Evolutionary conservation across 1,284 basidiomycete species (phyloP).

Genomic region (Ustilago nuda): DNA sequence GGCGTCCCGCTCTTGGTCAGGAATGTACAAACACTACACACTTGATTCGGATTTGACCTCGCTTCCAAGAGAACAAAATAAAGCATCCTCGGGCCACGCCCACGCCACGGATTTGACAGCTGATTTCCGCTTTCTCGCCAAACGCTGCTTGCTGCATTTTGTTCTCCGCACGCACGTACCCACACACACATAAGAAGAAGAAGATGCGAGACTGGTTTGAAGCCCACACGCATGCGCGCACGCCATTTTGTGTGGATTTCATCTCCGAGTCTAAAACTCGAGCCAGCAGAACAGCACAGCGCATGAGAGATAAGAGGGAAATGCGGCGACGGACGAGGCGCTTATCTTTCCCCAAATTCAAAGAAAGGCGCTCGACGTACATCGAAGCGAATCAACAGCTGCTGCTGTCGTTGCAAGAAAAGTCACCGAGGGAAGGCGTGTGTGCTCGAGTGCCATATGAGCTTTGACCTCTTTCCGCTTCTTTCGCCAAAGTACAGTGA

Average conservation of each 20-base stretch:
- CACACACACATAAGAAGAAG: too few relatives aligned
- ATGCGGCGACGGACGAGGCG: not conserved
- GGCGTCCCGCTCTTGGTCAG: not conserved
- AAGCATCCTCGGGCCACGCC: not conserved
- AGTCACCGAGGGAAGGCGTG: constrained; percentile 1
- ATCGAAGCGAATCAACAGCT: constrained; percentile 2
- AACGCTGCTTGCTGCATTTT: not conserved
- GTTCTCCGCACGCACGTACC: not conserved
- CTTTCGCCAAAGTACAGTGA: not conserved
- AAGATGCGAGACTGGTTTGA: constrained; percentile 1
- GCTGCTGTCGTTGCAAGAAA: not conserved
- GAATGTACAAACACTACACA: too few relatives aligned
- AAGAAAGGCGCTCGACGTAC: not conserved
- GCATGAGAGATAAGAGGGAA: not conserved
- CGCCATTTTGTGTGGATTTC: not conserved
- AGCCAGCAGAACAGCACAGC: constrained; percentile 4
- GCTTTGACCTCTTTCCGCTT: not conserved
- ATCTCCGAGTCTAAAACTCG: not conserved
- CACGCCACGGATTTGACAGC: constrained; percentile 2
- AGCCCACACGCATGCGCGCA: not conserved
- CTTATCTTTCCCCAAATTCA: constrained; percentile 1
- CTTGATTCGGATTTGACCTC: constrained; percentile 1
- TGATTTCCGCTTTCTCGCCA: not conserved
- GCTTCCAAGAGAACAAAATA: not conserved
- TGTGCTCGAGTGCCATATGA: not conserved